Base-by-base conservation (phyloP, 345 rosid species). In the Boechera stricta region DNA sequence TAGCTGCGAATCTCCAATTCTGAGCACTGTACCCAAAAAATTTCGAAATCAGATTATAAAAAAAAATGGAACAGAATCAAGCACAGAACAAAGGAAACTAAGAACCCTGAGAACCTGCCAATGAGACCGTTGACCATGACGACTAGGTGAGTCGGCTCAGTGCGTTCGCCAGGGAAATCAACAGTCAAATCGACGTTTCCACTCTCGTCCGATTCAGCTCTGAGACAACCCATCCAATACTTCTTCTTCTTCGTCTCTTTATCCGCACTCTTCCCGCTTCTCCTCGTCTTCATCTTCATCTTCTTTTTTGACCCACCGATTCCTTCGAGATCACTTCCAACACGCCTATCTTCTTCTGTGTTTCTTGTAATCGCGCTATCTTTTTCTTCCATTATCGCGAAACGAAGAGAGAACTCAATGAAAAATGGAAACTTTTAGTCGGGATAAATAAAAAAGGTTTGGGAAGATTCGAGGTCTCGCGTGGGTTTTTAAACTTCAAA, bases 81-180 rank as follows among this genome's bases (percentile, higher is more conserved):
- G 45, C 39, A 51, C 67, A 29, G 9, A 55, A 51, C 59, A 71
- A 45, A 69, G 31, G 44, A 39, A 31, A 24, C 0, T 7, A 7
- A 10, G 4, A 16, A 75, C 53, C 7, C 6, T 24, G 5, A 44
- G 69, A 47, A 91, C 97, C 97, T 90, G 82, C 98, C 97, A 47
- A 89, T 82, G 45, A 94, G 84, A 75, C 98, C 98, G 69, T 91
- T 91, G 75, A 90, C 93, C 96, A 84, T 90, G 62, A 91, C 73
- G 75, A 93, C 89, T 3, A 93, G 86, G 72, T 93, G 98, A 78
- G 85, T 61, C 5, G 94, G 92, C 67, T 55, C 44, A 6, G 82
- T 12, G 31, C 45, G 82, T 78, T 84, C 83, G 18, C 86, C 88
- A 21, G 72, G 77, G 16, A 67, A 77, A 13, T 84, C 85, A n/a